phyloP scores from a whole-genome alignment of 2,329 filamentous ascomycete genomes.

The Dendrostoma leiphaemia region DNA sequence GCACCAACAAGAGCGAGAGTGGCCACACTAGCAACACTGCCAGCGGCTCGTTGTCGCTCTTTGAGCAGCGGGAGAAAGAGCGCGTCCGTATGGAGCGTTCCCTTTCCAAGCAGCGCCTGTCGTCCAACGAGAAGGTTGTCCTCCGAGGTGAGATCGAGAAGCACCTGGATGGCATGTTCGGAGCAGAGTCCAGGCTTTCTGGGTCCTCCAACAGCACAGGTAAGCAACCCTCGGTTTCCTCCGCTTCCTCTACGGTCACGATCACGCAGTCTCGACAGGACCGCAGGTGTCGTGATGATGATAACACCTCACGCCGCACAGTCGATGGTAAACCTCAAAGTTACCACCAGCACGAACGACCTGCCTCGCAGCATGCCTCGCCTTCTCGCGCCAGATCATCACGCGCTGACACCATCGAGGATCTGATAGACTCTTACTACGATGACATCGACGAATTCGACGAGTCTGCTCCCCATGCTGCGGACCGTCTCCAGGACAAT shows the following conservation, averaged over 20 bases:
- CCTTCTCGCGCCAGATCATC: background rate
- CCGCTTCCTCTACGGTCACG: background rate
- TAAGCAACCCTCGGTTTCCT: constrained; percentile 3
- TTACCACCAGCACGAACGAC: background rate
- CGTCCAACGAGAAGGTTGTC: background rate
- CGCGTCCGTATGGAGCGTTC: background rate
- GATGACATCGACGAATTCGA: constrained; percentile 1
- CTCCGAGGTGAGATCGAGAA: constrained; percentile 6
- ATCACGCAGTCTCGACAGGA: background rate
- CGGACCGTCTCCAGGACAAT: constrained; percentile 4
- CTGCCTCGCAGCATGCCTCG: background rate
- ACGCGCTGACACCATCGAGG: background rate
- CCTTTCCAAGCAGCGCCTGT: background rate
- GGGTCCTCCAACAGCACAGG: background rate
- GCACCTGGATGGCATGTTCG: constrained; percentile 9
- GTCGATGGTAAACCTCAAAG: background rate
- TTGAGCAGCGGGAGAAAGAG: constrained; percentile 9
- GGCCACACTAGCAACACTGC: no score
- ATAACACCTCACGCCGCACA: background rate
- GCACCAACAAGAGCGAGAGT: background rate
- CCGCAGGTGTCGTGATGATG: background rate
- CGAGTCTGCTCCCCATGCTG: constrained; percentile 1
- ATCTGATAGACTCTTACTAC: constrained; percentile 2
- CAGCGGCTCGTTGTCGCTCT: background rate
- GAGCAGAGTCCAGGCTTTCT: background rate